Conservation (phyloP, 495 filamentous ascomycete species). For the Penicillium alfredii region DNA sequence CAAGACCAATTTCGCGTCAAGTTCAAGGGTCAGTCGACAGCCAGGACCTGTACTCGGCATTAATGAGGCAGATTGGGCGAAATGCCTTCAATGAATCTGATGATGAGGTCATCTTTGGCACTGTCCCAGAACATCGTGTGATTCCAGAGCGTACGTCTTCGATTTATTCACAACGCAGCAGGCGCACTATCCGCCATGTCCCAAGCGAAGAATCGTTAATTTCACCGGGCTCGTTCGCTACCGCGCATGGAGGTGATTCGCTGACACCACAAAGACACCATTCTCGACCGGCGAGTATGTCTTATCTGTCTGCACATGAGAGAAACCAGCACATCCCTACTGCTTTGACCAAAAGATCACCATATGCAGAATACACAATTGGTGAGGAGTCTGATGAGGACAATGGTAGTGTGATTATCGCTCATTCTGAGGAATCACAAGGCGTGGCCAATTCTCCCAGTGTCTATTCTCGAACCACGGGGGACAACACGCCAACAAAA, state of each 20-base stretch:
- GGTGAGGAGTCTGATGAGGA: constrained; percentile 17
- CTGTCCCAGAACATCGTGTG: constrained; percentile 27
- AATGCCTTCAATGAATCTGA: constrained; percentile 21
- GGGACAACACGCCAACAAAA: constrained; percentile 35
- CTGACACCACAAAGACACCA: constrained; percentile 17
- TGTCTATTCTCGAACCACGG: constrained; percentile 51
- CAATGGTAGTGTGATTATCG: constrained; percentile 18
- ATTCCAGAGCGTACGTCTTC: constrained; percentile 30
- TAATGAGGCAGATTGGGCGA: constrained; percentile 59
- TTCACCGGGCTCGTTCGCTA: constrained; percentile 27
- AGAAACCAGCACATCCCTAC: neutral
- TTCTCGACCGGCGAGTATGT: neutral
- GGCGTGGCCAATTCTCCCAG: constrained; percentile 37
- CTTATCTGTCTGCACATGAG: constrained; percentile 2
- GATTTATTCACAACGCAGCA: constrained; percentile 24
- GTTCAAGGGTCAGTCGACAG: constrained; percentile 46
- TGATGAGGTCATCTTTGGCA: constrained; percentile 27
- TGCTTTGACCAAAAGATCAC: neutral
- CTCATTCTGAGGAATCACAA: neutral
- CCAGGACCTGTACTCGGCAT: constrained; percentile 64
- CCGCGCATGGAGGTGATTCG: constrained; percentile 18
- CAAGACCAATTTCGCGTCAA: constrained; percentile 10
- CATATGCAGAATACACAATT: constrained; percentile 1
- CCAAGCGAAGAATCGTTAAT: constrained; percentile 31
- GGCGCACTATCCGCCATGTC: constrained; percentile 25